Evolutionary conservation across 495 filamentous ascomycete genomes (phyloP).

Genomic region (Neurospora tetrasperma): DNA sequence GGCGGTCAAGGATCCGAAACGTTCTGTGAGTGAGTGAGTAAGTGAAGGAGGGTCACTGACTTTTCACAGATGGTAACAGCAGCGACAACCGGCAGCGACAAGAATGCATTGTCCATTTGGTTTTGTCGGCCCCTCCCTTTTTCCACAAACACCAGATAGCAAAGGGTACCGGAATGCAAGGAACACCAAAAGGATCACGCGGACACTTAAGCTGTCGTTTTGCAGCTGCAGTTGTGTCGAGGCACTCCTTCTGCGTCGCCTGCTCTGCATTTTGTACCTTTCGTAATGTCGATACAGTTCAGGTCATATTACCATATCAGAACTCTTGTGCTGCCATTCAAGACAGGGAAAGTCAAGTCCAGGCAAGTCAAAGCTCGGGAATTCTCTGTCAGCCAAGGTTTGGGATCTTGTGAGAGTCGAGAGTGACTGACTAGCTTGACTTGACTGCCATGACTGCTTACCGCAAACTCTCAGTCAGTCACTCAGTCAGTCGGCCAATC

Average conservation of each 20-base stretch:
- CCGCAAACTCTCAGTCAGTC: background rate
- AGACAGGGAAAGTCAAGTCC: background rate
- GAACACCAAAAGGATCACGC: background rate
- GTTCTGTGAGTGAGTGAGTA: background rate
- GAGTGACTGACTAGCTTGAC: background rate
- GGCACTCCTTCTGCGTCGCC: background rate
- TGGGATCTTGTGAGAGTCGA: background rate
- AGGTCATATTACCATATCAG: background rate
- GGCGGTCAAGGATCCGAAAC: conserved; percentile 2
- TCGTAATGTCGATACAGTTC: background rate
- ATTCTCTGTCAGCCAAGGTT: background rate
- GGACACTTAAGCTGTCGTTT: background rate
- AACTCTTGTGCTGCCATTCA: background rate
- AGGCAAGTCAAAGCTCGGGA: background rate
- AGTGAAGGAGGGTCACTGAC: background rate
- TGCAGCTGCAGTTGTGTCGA: background rate
- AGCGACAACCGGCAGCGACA: background rate
- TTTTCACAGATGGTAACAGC: background rate
- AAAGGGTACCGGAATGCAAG: background rate
- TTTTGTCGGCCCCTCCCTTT: background rate
- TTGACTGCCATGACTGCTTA: background rate
- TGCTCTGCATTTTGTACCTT: background rate
- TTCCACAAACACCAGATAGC: background rate
- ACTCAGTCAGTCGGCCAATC: background rate
- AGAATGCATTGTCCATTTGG: background rate